Evolutionary conservation across 345 rosid genomes (phyloP).

Genomic region (Populus pruinosa): DNA sequence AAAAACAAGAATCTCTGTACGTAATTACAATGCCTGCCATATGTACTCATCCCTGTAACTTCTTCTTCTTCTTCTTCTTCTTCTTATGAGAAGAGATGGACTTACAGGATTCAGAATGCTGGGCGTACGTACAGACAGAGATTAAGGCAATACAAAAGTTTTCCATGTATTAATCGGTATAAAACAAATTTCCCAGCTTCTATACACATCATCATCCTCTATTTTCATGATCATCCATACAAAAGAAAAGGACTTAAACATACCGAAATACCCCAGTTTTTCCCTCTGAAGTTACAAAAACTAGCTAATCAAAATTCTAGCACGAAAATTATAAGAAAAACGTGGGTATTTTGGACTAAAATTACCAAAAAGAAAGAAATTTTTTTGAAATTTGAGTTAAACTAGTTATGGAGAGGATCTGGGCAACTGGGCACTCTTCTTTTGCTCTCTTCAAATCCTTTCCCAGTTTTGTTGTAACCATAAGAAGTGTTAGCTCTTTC

Average conservation of each 20-base stretch:
- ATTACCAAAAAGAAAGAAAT: background rate
- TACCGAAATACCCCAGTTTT: slow-evolving; percentile 62
- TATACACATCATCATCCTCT: slow-evolving; percentile 17
- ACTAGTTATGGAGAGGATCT: slow-evolving; percentile 91
- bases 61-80: slow-evolving; percentile 5
- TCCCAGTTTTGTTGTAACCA: slow-evolving; percentile 28
- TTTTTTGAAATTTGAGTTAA: slow-evolving; percentile 13
- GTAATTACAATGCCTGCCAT: slow-evolving; percentile 12
- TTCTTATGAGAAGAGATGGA: background rate
- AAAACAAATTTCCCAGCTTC: slow-evolving; percentile 12
- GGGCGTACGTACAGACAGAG: background rate
- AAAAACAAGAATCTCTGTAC: background rate
- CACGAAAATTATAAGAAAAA: slow-evolving; percentile 38
- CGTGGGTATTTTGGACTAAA: slow-evolving; percentile 57
- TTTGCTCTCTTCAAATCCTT: slow-evolving; percentile 53
- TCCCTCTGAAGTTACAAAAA: slow-evolving; percentile 27
- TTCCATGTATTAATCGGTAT: background rate
- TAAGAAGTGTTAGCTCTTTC: slow-evolving; percentile 17
- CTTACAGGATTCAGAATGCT: background rate
- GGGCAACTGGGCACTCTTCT: slow-evolving; percentile 86
- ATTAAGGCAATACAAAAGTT: slow-evolving; percentile 3
- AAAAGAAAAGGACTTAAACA: background rate
- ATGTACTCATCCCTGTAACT: background rate
- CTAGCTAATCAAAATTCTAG: background rate
- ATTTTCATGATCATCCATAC: background rate